Base-by-base conservation (phyloP, 495 filamentous ascomycete species). In the Pyrenula aspistea region DNA sequence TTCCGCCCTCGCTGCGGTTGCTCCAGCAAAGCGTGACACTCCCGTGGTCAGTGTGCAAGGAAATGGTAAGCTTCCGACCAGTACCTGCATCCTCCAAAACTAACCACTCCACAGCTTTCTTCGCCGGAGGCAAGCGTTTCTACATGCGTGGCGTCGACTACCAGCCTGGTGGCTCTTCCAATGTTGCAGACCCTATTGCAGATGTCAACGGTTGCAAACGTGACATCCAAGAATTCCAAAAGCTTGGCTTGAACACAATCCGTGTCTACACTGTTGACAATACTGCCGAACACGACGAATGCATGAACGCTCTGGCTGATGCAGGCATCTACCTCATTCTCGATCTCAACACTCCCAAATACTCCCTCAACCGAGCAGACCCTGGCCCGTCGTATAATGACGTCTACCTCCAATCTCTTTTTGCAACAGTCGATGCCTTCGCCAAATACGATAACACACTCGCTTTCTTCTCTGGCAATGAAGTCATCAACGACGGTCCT, bases 91-190 rank as follows among this genome's bases (percentile, higher is more conserved):
- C 22, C 12, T 51, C 49, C 49, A 51, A 2, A 48, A 24, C 54
- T 62, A 73, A 60, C 72, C 61, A 60, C 20, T 0, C 15, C 36
- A 53, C 61, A 86, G 90, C 92, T 54, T 96, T 96, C 80, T 96
- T 91, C 77, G 78, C 86, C 63, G 90, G 88, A 56, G 69, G 80
- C 59, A 69, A 83, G 11, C 85, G 92, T 59, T 97, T 95, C 81
- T 96, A 96, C 68, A 82, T 97, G 54, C 87, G 90, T 50, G 92
- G 92, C 67, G 84, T 97, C 60, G 92, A 96, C 77, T 96, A 95
- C 72, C 91, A 96, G 68, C 91, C 91, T 53, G 91, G 92, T 59
- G 92, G 92, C 58, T 86, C 88, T 21, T 91, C 89, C 22, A 73
- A 83, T 54, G 78, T 87, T 55, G 63, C 67, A 20, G 92, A 98